phyloP scores from a whole-genome alignment of 805 yeast species.

The Wickerhamomyces canadensis region DNA sequence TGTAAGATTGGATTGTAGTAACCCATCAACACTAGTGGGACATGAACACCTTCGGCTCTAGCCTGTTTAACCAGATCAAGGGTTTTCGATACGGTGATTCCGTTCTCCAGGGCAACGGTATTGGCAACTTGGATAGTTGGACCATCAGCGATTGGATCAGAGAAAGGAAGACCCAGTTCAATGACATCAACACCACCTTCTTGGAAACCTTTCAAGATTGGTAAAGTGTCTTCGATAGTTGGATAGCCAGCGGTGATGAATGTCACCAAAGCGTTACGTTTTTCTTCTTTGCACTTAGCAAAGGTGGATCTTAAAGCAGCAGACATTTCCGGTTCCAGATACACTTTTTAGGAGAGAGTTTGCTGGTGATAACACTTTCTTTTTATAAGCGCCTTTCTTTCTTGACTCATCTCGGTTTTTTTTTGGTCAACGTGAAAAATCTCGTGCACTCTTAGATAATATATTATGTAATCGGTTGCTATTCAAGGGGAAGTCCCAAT shows the following conservation, averaged over 20 bases:
- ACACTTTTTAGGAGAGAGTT: too few species aligned
- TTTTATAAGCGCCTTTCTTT: too few species aligned
- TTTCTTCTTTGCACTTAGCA: constrained; percentile 50
- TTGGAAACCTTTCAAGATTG: constrained; percentile 82
- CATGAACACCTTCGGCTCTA: constrained; percentile 73
- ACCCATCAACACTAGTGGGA: constrained; percentile 94
- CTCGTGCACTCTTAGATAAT: too few species aligned
- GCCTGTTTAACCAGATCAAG: constrained; percentile 72
- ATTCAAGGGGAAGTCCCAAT: too few species aligned
- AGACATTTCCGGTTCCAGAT: constrained; percentile 27
- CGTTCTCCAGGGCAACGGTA: constrained; percentile 75
- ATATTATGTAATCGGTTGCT: too few species aligned
- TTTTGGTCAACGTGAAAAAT: too few species aligned
- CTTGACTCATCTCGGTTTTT: too few species aligned
- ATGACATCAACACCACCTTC: constrained; percentile 94
- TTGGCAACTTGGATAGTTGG: constrained; percentile 93
- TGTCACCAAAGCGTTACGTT: constrained; percentile 84
- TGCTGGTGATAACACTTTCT: too few species aligned
- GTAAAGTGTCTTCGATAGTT: constrained; percentile 78
- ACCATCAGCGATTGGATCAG: constrained; percentile 99
- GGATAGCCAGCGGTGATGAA: constrained; percentile 96
- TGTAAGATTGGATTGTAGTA: constrained; percentile 91
- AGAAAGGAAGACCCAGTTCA: constrained; percentile 93
- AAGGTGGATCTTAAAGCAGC: constrained; percentile 53
- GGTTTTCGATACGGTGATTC: constrained; percentile 64